Evolutionary conservation across 1,284 basidiomycete species (phyloP), one percentile per base, ranked within the genome.

Genomic region (Trichosporon ovoides): DNA sequence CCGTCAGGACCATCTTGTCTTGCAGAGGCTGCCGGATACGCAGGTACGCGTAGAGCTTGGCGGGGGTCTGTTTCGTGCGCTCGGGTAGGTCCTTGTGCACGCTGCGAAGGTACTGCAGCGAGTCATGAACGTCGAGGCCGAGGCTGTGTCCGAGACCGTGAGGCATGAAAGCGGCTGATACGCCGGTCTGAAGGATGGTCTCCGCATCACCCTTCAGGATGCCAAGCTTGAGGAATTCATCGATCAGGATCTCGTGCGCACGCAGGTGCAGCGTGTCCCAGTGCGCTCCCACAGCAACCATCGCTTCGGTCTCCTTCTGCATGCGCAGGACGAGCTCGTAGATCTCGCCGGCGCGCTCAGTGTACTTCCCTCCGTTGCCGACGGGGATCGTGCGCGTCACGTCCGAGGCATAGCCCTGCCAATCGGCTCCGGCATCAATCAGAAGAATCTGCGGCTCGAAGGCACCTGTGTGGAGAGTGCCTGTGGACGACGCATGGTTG

Each of bases 371-470:
- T 1, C 87, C 86, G 67, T 95, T 95, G 0, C 92, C 92, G 20
- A 94, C 72, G 3, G 77, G 77, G 16, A 78, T 74, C 7, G 75
- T 76, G 53, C 77, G 64, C 16, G 75, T 77, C 33, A 79, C 71
- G 59, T 77, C 76, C 3, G 73, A 71, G 0, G 75, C 75, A 59
- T 75, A 76, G 11, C 73, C 87, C 46, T 85, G 81, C 85, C 85
- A 92, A 77, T 96, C 92, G 68, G 90, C 91, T 0, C 91, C 91
- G 1, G 91, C 91, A 69, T 96, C 92, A 61, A 95, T 91, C 38
- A 95, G 83, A 5, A 96, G 80, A 3, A 93, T 87, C 72, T 92
- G 89, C 0, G 90, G 87, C 11, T 79, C 71, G 55, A 77, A 77
- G 1, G 69, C 59, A 6, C 58, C 66, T 7, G 56, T 38, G 61